Base-by-base conservation (phyloP, 1,284 basidiomycete genomes). In the Sporisorium reilianum region DNA sequence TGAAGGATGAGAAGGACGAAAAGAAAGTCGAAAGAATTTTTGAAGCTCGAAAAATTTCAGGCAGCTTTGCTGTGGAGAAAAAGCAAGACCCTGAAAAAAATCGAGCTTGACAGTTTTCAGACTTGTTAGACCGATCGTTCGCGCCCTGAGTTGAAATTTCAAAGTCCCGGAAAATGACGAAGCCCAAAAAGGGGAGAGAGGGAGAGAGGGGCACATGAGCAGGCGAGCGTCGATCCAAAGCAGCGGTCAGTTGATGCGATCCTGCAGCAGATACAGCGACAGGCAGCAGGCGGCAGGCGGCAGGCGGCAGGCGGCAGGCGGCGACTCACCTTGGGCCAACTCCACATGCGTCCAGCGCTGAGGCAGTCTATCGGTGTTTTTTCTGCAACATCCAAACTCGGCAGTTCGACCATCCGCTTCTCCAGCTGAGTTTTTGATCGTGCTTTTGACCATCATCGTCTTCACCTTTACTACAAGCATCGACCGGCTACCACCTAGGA, bases 351-450 rank as follows among this genome's bases (percentile, higher is more conserved):
- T 55, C 51, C 28, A 9, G 5, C 28, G 22, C 42, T 44, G 22
- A 48, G 55, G 58, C 55, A 49, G 51, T 59, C 18, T 18, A 26
- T 25, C 25, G 30, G 45, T 56, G 40, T 28, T 18, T 41, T 42
- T 44, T 25, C 10, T 23, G 45, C 51, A 63, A 58, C 51, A 58
- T 68, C 65, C 56, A 55, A 63, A 63, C 45, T 57, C 46, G 50
- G 57, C 64, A 60, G 32, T 45, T 40, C 26, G n/a, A n/a, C 8
- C 16, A 30, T 30, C 18, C 46, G 46, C 46, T 48, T 3, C 26
- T n/a, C 25, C 23, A 36, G 23, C 59, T 57, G 41, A 48, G 45
- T 40, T 49, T n/a, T 12, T 20, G 22, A 12, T 20, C 7, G 38
- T 20, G 22, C 38, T 16, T 26, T 28, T 50, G 41, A 41, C 28